phyloP scores from a whole-genome alignment of 192 early-diverging fungal genomes.

The Backusella liffmaniae region DNA sequence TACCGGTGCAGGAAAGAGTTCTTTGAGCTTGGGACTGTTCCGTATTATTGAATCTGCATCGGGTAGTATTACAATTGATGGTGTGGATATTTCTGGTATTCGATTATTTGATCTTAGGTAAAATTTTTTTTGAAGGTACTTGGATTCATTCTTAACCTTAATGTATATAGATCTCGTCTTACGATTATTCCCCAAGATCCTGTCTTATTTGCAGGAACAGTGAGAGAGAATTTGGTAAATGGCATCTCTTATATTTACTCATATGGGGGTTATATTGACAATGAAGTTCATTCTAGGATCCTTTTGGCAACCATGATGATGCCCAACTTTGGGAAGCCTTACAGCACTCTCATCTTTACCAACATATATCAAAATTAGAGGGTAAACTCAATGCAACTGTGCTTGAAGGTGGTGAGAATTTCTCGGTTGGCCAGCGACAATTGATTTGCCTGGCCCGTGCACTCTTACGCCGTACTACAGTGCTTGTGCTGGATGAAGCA shows the following conservation, averaged over 20 bases:
- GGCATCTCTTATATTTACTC: background rate
- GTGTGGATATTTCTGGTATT: slow-evolving; percentile 48
- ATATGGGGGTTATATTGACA: too few species aligned
- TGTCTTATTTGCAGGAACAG: slow-evolving; percentile 30
- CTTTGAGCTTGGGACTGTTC: slow-evolving; percentile 57
- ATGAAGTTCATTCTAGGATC: slow-evolving; percentile 32
- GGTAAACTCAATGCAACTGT: slow-evolving; percentile 66
- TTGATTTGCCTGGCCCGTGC: slow-evolving; percentile 58
- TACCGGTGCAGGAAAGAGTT: slow-evolving; percentile 62
- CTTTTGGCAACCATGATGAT: slow-evolving; percentile 44
- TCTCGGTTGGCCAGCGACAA: slow-evolving; percentile 75
- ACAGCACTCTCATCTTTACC: slow-evolving; percentile 63
- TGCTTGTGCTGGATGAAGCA: slow-evolving; percentile 85
- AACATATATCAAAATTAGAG: slow-evolving; percentile 52
- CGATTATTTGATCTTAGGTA: slow-evolving; percentile 50
- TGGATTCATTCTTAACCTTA: background rate
- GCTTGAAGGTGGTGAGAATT: slow-evolving; percentile 74
- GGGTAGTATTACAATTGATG: slow-evolving; percentile 52
- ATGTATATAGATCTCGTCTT: slow-evolving; percentile 1
- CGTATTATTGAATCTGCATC: slow-evolving; percentile 57
- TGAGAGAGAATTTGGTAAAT: slow-evolving; percentile 53
- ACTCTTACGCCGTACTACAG: slow-evolving; percentile 62
- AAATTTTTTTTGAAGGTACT: slow-evolving; percentile 30
- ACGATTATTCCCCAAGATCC: background rate
- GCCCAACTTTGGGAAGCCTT: slow-evolving; percentile 66